Base-by-base conservation (phyloP, 257 asterid genomes). In the Salvia miltiorrhiza region DNA sequence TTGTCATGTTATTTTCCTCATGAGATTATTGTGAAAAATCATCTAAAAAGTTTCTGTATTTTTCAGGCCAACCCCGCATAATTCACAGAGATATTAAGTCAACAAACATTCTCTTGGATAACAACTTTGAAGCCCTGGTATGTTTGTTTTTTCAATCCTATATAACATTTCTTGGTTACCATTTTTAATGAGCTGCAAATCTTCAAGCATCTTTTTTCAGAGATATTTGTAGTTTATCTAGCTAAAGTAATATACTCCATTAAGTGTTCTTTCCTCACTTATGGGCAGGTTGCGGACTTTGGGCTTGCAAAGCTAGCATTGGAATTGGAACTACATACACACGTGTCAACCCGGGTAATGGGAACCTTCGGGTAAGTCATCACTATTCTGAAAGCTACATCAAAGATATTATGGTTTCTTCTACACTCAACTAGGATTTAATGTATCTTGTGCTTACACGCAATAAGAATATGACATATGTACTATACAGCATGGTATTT, bases 61-160 rank as follows among this genome's bases (percentile, higher is more conserved):
- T 69, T 23, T 77, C 85, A 90, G 97, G 97, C 67, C 90, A 83
- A 83, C 97, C 97, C 23, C 92, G 96, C 54, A 90, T 90, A 58
- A 88, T 90, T 75, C 97, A 90, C 81, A 79, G 97, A 80, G 97
- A 90, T 86, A 90, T 90, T 61, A 90, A 90, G 79, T 79, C 96
- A 10, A 86, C 96, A 21, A 90, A 90, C 75, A 91, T 91, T 76
- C 95, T 91, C 63, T 71, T 91, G 82, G 96, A 88, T 56, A 85
- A 80, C 81, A 91, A 87, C 84, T 88, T 91, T 40, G 97, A 88
- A 77, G 95, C 97, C 13, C 81, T 54, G 91, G 96, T 91, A 88
- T 52, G 79, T 47, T 35, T 7, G 7, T 24, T 26, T 65, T 32
- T 35, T 26, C 32, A 23, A 17, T 41, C 75, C 39, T 66, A 26